Evolutionary conservation across 1,284 basidiomycete species (phyloP).

Genomic region (Trametes hirsuta): DNA sequence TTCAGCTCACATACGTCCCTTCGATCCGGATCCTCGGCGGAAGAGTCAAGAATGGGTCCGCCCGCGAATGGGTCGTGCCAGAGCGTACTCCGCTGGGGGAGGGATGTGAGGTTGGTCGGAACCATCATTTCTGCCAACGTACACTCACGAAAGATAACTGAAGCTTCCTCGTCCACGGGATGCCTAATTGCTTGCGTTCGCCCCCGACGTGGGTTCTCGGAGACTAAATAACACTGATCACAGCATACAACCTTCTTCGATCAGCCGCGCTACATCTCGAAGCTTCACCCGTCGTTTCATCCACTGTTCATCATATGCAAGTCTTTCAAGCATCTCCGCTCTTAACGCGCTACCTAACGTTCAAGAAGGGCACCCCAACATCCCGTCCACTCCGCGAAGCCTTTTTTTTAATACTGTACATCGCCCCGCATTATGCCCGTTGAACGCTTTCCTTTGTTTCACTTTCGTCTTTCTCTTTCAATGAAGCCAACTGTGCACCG

Average conservation of each 20-base stretch:
- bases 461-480: background rate
- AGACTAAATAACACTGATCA: too few relatives aligned
- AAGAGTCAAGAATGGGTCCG: slow-evolving; percentile 17
- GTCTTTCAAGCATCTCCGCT: slow-evolving; percentile 6
- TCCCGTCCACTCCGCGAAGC: background rate
- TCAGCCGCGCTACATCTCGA: background rate
- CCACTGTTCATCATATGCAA: background rate
- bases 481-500: background rate
- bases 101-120: slow-evolving; percentile 14
- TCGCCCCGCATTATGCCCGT: background rate
- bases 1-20: background rate
- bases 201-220: too few relatives aligned
- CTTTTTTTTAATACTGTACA: background rate
- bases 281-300: background rate
- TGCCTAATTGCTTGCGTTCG: background rate
- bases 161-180: background rate
- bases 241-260: background rate
- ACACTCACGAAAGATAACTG: background rate
- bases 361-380: background rate
- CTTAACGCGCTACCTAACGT: slow-evolving; percentile 1
- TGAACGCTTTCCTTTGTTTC: background rate
- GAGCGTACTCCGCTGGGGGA: slow-evolving; percentile 24
- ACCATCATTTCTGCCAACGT: background rate
- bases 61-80: slow-evolving; percentile 18
- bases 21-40: slow-evolving; percentile 3